Evolutionary conservation across 2,329 filamentous ascomycete genomes (phyloP).

Genomic region (Aspergillus sp.): DNA sequence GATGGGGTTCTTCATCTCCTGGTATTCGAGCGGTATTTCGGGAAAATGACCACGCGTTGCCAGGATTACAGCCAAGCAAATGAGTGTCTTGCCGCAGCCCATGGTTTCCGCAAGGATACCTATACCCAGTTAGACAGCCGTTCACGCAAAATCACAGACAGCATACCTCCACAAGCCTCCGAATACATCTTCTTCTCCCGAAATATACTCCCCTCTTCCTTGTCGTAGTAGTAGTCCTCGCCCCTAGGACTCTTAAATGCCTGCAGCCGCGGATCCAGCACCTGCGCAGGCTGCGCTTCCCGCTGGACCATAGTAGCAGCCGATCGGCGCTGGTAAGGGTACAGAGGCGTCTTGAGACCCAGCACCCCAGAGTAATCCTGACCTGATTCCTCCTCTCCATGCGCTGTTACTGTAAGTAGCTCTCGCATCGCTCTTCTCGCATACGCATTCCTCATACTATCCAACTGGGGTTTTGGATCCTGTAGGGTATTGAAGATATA

Average conservation of each 20-base stretch:
- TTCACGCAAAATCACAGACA: neutral
- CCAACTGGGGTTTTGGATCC: conserved; percentile 39
- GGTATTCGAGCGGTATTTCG: conserved; percentile 63
- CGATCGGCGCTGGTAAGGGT: conserved; percentile 78
- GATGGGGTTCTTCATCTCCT: conserved; percentile 45
- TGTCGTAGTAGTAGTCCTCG: conserved; percentile 68
- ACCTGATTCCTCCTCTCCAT: conserved; percentile 5
- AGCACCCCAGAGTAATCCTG: conserved; percentile 27
- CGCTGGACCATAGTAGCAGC: conserved; percentile 81
- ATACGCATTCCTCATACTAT: conserved; percentile 33
- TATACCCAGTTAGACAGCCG: conserved; percentile 14
- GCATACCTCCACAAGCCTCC: conserved; percentile 67
- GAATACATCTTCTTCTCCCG: conserved; percentile 73
- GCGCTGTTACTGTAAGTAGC: conserved; percentile 28
- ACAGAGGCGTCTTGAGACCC: conserved; percentile 60
- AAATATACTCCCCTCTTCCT: conserved; percentile 62
- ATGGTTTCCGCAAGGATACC: conserved; percentile 51
- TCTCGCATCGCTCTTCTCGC: conserved; percentile 40
- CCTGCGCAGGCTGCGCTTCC: conserved; percentile 65
- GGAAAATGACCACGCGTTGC: conserved; percentile 72
- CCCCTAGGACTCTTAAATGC: conserved; percentile 62
- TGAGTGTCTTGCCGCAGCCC: conserved; percentile 79
- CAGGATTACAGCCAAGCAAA: conserved; percentile 75
- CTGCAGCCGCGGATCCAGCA: conserved; percentile 73
- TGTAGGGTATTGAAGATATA: conserved; percentile 54